These are phyloP conservation scores for Serendipita indica DNA, from an alignment of 768 basidiomycete genomes.

Conservation along the genomic window DNA sequence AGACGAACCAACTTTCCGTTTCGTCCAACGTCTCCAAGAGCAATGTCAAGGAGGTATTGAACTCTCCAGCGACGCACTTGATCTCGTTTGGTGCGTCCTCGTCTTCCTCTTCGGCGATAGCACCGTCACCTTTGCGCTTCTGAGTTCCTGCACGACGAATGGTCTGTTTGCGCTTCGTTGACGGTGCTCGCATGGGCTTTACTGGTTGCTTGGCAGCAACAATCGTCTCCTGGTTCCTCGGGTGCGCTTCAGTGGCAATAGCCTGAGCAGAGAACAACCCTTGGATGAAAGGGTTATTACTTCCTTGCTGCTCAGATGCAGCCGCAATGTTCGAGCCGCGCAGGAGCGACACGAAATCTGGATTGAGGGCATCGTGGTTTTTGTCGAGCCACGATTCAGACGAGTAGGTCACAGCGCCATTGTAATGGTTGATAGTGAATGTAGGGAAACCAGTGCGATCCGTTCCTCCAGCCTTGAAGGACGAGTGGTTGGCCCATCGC, in stretches of 20 bases:
- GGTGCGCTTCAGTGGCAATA: slow-evolving; percentile 85
- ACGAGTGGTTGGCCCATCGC: slow-evolving; percentile 85
- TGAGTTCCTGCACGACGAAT: slow-evolving; percentile 45
- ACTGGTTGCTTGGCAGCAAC: slow-evolving; percentile 87
- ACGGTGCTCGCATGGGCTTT: slow-evolving; percentile 88
- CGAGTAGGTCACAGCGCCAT: slow-evolving; percentile 83
- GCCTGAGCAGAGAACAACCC: slow-evolving; percentile 77
- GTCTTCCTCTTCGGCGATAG: slow-evolving; percentile 28
- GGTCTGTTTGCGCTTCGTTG: slow-evolving; percentile 67
- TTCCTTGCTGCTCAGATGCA: slow-evolving; percentile 55
- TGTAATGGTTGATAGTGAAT: slow-evolving; percentile 86
- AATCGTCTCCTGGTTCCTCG: slow-evolving; percentile 86
- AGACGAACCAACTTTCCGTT: slow-evolving; percentile 80
- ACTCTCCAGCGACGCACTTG: slow-evolving; percentile 70
- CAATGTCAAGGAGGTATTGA: slow-evolving; percentile 68
- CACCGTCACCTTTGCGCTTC: slow-evolving; percentile 16
- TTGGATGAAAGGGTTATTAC: slow-evolving; percentile 81
- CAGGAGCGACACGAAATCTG: slow-evolving; percentile 83
- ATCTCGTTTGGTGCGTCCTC: slow-evolving; percentile 28
- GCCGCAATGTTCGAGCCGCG: slow-evolving; percentile 39
- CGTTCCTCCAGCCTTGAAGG: slow-evolving; percentile 67
- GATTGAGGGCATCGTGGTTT: slow-evolving; percentile 79
- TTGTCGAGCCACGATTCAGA: slow-evolving; percentile 79
- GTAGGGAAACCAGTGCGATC: slow-evolving; percentile 70
- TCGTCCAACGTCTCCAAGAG: slow-evolving; percentile 81